Evolutionary conservation across 352 stramenopile genomes (phyloP).

Genomic region (Globisporangium uncinulatum): DNA sequence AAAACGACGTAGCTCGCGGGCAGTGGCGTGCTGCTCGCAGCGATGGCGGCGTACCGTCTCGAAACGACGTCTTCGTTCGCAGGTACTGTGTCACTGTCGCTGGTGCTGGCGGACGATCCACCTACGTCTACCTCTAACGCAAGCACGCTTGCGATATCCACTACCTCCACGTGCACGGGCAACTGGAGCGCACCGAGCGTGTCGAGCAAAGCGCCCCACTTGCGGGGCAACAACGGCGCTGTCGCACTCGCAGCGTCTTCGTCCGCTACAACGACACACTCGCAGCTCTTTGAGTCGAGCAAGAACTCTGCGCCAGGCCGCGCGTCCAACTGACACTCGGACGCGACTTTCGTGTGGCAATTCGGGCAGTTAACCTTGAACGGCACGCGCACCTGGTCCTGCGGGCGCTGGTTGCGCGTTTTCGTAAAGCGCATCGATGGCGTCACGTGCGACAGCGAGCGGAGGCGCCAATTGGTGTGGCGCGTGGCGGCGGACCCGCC

Average conservation of each 20-base stretch:
- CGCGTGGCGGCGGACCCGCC: not conserved
- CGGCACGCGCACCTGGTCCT: constrained; percentile 30
- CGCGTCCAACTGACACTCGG: constrained; percentile 41
- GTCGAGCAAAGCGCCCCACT: constrained; percentile 30
- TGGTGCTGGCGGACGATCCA: not conserved
- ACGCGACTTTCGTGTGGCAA: constrained; percentile 47
- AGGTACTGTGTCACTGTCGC: not conserved
- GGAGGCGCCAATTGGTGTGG: constrained; percentile 25
- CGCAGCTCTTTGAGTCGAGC: constrained; percentile 45
- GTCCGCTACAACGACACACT: constrained; percentile 24
- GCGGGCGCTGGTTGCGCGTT: constrained; percentile 29
- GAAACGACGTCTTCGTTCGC: constrained; percentile 2
- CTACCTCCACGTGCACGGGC: constrained; percentile 16
- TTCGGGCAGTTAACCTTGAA: constrained; percentile 48
- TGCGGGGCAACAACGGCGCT: constrained; percentile 10
- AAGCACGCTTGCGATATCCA: constrained; percentile 5
- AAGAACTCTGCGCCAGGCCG: constrained; percentile 34
- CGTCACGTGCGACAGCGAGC: constrained; percentile 19
- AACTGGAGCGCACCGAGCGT: constrained; percentile 25
- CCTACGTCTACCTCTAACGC: constrained; percentile 1
- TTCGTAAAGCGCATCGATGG: constrained; percentile 42
- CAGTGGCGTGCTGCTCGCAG: not conserved
- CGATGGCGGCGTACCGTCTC: not conserved
- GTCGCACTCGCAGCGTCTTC: not conserved
- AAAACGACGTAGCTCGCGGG: constrained; percentile 11